These are phyloP conservation scores for Schizothecium vesticola DNA, from an alignment of 495 filamentous ascomycete species.

Conservation along the genomic window DNA sequence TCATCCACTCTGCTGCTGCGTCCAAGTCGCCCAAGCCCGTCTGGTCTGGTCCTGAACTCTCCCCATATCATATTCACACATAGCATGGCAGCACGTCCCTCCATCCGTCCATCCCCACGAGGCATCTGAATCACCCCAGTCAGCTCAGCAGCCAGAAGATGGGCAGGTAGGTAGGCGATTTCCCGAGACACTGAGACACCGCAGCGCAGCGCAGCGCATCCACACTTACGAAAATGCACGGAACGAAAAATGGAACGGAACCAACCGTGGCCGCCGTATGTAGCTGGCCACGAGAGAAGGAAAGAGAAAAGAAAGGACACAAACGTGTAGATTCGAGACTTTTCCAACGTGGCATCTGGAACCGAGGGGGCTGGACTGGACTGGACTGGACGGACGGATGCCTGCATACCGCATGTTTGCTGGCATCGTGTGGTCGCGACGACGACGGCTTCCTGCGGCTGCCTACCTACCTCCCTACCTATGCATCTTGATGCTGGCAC, in stretches of 20 bases:
- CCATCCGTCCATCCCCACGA: not conserved
- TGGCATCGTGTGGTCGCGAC: not conserved
- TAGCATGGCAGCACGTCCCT: not conserved
- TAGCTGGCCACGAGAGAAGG: not conserved
- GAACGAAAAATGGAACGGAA: not conserved
- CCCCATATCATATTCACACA: too few relatives aligned
- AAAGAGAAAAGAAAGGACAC: not conserved
- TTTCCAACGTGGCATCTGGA: not conserved
- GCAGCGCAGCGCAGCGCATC: not conserved
- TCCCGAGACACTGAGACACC: not conserved
- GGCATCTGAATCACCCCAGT: not conserved
- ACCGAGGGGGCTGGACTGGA: not conserved
- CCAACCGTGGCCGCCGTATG: too few relatives aligned
- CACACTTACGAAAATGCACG: not conserved
- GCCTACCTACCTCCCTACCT: not conserved
- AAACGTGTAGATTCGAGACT: not conserved
- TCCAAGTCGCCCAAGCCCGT: not conserved
- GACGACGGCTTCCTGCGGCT: not conserved
- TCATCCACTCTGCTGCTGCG: not conserved
- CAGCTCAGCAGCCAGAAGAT: not conserved
- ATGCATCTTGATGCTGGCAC: not conserved
- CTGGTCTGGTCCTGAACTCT: not conserved
- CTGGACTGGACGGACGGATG: not conserved
- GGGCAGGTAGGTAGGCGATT: too few relatives aligned
- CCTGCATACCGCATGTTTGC: not conserved